Evolutionary conservation across 2,329 filamentous ascomycete genomes (phyloP).

Genomic region (Diplodia seriata): DNA sequence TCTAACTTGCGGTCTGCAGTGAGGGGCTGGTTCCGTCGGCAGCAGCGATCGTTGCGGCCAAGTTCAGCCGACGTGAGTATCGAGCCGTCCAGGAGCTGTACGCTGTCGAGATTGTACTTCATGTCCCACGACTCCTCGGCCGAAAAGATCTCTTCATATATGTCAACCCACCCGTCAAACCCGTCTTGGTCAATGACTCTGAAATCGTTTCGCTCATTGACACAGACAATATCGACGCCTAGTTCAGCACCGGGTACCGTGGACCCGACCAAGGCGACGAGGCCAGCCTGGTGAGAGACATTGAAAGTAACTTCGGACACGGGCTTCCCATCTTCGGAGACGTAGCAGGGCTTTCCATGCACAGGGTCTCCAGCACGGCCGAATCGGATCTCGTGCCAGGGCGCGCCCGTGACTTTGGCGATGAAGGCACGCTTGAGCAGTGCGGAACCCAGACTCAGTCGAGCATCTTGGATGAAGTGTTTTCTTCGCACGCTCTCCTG

Average conservation of each 20-base stretch:
- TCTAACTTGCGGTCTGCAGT: conserved; percentile 44
- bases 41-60: conserved; percentile 54
- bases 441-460: conserved; percentile 74
- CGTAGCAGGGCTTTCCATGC: conserved; percentile 60
- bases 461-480: conserved; percentile 73
- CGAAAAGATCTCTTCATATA: conserved; percentile 74
- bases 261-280: conserved; percentile 71
- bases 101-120: conserved; percentile 50
- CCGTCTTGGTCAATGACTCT: conserved; percentile 65
- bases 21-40: conserved; percentile 49
- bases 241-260: conserved; percentile 56
- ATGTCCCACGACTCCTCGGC: conserved; percentile 68
- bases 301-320: conserved; percentile 69
- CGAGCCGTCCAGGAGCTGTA: conserved; percentile 55
- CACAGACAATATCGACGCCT: conserved; percentile 79
- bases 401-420: conserved; percentile 62
- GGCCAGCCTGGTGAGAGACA: conserved; percentile 77
- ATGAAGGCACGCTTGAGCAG: conserved; percentile 77
- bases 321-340: conserved; percentile 50
- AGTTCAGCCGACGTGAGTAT: conserved; percentile 49
- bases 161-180: conserved; percentile 72
- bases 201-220: conserved; percentile 71
- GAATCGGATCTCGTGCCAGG: conserved; percentile 67
- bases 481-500: conserved; percentile 65
- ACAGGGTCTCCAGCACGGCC: conserved; percentile 60